A percentile compares a stretch with the other conserved stretches of the same genome.
Conservation (phyloP, 1,139 yeast species). For the Candida smagusa region DNA sequence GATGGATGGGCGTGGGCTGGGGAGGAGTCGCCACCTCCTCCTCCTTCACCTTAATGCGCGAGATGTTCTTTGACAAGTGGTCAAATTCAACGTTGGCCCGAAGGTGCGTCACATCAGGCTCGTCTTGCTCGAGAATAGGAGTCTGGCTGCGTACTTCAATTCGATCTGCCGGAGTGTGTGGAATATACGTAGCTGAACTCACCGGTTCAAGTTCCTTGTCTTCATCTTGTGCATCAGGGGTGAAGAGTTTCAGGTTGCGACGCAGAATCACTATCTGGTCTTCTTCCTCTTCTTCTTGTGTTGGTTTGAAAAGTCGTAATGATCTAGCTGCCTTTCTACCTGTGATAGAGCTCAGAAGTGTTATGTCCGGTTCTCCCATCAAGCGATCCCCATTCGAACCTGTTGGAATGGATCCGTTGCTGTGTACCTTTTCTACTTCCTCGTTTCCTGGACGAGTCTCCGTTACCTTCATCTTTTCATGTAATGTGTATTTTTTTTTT, state of each 20-base stretch:
- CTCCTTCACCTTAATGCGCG: constrained; percentile 6
- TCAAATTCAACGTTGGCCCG: constrained; percentile 40
- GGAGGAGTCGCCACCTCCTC: constrained; percentile 3
- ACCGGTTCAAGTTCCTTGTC: constrained; percentile 39
- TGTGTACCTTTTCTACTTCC: too few species aligned
- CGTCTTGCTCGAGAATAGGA: not conserved
- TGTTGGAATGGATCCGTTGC: too few species aligned
- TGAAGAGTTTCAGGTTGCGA: constrained; percentile 5
- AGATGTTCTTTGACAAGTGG: constrained; percentile 24
- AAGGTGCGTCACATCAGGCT: constrained; percentile 27
- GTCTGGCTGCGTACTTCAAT: not conserved
- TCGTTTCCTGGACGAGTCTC: not conserved
- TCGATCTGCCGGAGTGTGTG: constrained; percentile 45
- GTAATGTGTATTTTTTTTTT: not conserved
- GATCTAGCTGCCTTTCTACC: constrained; percentile 43
- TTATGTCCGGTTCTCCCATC: constrained; percentile 5
- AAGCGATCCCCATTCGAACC: too few species aligned
- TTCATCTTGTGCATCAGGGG: constrained; percentile 2
- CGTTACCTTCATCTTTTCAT: not conserved
- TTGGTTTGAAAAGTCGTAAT: constrained; percentile 32
- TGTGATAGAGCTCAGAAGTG: constrained; percentile 16
- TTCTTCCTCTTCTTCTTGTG: constrained; percentile 13
- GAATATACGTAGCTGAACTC: constrained; percentile 66
- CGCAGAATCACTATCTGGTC: constrained; percentile 4
- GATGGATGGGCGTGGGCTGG: not conserved